Percentiles rank a stretch among this genome's conserved stretches.
Evolutionary conservation across 352 stramenopile genomes (phyloP).

Genomic region (Phytophthora syringae): DNA sequence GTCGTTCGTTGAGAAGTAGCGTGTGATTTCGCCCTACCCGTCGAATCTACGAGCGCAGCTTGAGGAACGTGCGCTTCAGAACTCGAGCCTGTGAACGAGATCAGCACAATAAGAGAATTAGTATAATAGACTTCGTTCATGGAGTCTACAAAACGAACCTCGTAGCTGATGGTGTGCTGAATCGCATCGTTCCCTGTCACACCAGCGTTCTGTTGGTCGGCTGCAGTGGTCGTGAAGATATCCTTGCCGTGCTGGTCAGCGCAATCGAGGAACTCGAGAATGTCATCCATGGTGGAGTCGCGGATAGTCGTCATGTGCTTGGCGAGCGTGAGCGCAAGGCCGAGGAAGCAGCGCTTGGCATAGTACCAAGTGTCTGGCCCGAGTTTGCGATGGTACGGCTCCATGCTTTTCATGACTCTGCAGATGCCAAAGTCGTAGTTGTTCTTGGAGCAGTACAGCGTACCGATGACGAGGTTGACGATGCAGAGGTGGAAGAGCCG

Average conservation of each 20-base stretch:
- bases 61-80: conserved; percentile 95
- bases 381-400: conserved; percentile 97
- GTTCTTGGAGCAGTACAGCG: conserved; percentile 97
- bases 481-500: conserved; percentile 96
- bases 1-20: too few species aligned
- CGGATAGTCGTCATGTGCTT: conserved; percentile 97
- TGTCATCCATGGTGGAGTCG: conserved; percentile 94
- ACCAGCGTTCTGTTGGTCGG: conserved; percentile 33
- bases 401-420: conserved; percentile 94
- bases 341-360: conserved; percentile 95
- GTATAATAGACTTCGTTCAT: too few species aligned
- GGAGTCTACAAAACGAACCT: conserved; percentile 50
- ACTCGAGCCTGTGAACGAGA: conserved; percentile 68
- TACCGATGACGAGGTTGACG: conserved; percentile 98
- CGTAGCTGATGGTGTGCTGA: conserved; percentile 92
- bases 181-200: conserved; percentile 41
- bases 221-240: conserved; percentile 87
- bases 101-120: background rate
- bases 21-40: too few species aligned
- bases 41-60: conserved; percentile 76
- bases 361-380: conserved; percentile 97
- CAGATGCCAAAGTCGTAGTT: conserved; percentile 98
- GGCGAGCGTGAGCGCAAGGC: conserved; percentile 91
- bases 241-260: conserved; percentile 92
- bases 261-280: conserved; percentile 93